Base-by-base conservation (phyloP, 345 rosid genomes). In the Carallia pectinifolia region DNA sequence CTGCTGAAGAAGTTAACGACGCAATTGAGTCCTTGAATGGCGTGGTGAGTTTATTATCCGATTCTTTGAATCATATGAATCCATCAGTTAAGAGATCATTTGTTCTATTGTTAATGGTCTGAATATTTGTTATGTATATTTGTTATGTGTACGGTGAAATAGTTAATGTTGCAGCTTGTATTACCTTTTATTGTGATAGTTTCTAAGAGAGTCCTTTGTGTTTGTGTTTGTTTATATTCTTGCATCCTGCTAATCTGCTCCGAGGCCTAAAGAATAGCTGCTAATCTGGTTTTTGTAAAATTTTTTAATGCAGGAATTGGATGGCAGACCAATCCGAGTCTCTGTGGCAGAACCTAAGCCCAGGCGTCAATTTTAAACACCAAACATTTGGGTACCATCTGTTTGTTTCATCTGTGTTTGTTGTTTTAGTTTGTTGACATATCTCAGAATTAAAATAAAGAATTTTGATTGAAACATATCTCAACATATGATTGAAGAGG, bases 271-370 rank as follows among this genome's bases (percentile, higher is more conserved):
- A 48, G 13, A 54, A 60, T 10, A 15, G 19, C 37, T 44, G 3
- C 38, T 47, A 9, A 19, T 15, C 34, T 48, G 47, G 27, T 39
- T 15, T 59, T 37, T 36, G 10, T 23, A 61, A 56, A 15, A 58
- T 61, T 70, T 6, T 67, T 67, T 71, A 64, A 27, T 77, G 44
- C 79, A 92, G 99, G 96, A 92, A 71, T 83, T 91, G 87, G 90
- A 83, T 61, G 99, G 97, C 40, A 89, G 99, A 76, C 12, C 87
- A 60, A 90, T 95, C 48, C 89, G 97, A 70, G 99, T 92, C 68
- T 83, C 97, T 1, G 83, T 82, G 13, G 97, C 97, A 44, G 97
- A 95, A 76, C 74, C 91, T 71, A 89, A 79, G 82, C 97, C 96
- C 53, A 88, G 92, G 81, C 90, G 90, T 67, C 85, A 72, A 31